A percentile compares a stretch with the other conserved stretches of the same genome.
Evolutionary conservation across 139 green algal genomes (phyloP).

Genomic region (Chlorella sp.): DNA sequence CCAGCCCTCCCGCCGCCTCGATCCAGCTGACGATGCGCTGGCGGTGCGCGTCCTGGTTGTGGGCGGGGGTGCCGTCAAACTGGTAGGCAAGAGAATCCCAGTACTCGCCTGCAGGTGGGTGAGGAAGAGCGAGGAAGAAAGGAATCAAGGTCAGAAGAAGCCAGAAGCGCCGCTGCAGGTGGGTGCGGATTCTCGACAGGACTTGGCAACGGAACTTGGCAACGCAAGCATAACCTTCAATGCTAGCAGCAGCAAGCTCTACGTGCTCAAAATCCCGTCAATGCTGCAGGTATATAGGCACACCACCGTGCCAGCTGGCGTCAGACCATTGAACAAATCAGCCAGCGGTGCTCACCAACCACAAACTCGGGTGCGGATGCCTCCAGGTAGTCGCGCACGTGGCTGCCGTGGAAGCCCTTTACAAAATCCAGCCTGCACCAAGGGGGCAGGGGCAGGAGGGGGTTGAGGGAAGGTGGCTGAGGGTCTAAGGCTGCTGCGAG

Average conservation of each 20-base stretch:
- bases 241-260: background rate
- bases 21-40: constrained; percentile 93
- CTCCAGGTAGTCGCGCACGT: constrained; percentile 83
- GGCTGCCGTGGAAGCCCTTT: constrained; percentile 70
- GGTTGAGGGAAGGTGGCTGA: background rate
- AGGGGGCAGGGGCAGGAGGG: background rate
- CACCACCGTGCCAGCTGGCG: too few relatives aligned
- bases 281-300: too few relatives aligned
- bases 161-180: too few relatives aligned
- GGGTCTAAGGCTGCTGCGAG: background rate
- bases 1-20: constrained; percentile 86
- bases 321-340: too few relatives aligned
- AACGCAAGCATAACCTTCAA: too few relatives aligned
- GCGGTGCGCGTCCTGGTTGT: constrained; percentile 92
- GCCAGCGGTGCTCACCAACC: constrained; percentile 61
- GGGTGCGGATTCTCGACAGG: too few relatives aligned
- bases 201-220: too few relatives aligned
- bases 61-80: constrained; percentile 90
- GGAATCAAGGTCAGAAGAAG: background rate
- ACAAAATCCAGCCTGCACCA: constrained; percentile 89
- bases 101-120: constrained; percentile 4
- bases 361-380: constrained; percentile 81
- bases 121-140: background rate
- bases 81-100: constrained; percentile 92
- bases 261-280: too few relatives aligned